Percentiles rank a stretch among this genome's conserved stretches.
Evolutionary conservation across 257 asterid genomes (phyloP).

Genomic region (Capsicum pubescens): DNA sequence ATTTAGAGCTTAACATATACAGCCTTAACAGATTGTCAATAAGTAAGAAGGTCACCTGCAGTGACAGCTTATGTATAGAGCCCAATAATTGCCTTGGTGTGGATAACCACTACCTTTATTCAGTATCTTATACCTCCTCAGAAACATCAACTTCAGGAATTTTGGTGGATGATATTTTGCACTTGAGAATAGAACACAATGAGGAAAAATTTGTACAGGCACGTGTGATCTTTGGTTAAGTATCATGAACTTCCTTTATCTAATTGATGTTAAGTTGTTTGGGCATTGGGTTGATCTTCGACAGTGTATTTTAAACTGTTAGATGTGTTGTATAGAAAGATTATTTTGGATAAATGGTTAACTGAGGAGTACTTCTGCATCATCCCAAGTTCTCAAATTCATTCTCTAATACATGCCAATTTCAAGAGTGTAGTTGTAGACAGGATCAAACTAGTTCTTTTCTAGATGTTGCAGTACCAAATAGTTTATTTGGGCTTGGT

Average conservation of each 20-base stretch:
- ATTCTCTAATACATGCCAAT: slow-evolving; percentile 24
- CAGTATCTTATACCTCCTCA: slow-evolving; percentile 77
- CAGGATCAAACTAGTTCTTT: slow-evolving; percentile 84
- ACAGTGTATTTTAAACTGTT: background rate
- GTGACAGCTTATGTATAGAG: slow-evolving; percentile 58
- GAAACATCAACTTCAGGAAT: slow-evolving; percentile 93
- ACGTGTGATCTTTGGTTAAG: slow-evolving; percentile 80
- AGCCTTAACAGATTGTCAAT: slow-evolving; percentile 66
- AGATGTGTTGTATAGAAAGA: background rate
- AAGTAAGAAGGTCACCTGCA: slow-evolving; percentile 73
- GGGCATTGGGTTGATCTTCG: background rate
- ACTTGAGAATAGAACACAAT: slow-evolving; percentile 53
- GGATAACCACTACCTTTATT: slow-evolving; percentile 67
- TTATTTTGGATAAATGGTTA: too few relatives aligned
- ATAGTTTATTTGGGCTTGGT: slow-evolving; percentile 86
- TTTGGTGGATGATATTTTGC: slow-evolving; percentile 78
- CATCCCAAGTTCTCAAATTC: background rate
- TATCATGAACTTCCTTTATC: slow-evolving; percentile 35
- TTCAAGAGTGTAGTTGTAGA: slow-evolving; percentile 69
- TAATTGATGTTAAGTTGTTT: slow-evolving; percentile 14
- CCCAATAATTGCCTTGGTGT: slow-evolving; percentile 50
- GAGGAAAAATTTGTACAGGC: slow-evolving; percentile 56
- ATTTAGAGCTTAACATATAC: slow-evolving; percentile 76
- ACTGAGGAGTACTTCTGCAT: slow-evolving; percentile 1
- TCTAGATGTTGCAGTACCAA: slow-evolving; percentile 79